Base-by-base conservation (phyloP, 177 flowering plant species). In the Tripterygium wilfordii region DNA sequence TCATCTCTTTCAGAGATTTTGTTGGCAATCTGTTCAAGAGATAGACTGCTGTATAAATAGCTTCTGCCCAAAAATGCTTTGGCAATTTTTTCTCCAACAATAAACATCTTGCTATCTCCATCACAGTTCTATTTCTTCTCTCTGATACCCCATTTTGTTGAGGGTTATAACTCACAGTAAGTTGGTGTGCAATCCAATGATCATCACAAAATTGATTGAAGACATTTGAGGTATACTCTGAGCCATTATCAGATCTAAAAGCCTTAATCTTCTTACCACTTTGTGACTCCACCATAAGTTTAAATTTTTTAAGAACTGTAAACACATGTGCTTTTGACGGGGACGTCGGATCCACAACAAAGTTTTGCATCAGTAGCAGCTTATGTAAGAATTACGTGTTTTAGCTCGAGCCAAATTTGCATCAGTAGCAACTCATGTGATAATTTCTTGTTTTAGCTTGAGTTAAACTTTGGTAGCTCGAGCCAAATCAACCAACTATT, bases 131-230 rank as follows among this genome's bases (percentile, higher is more conserved):
- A 31, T 46, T 46, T 10, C n/a, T 30, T 19, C 36, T 19, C n/a
- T 46, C 38, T 18, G 4, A 17, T 17, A 46, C 26, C 3, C 26
- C n/a, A n/a, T 13, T 43, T 26, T 43, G 30, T 25, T 43, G 7
- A 12, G 47, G 47, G 3, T 30, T 43, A 18, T 46, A 39, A 16
- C 5, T 42, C 5, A 40, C 28, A 9, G 21, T 52, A 2, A 52
- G 8, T 33, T 52, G 38, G 18, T 42, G 45, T 13, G 1, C 20
- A 4, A 52, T 52, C 22, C 40, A 39, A 26, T 22, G 50, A 24
- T 44, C 25, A 35, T 44, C 50, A 54, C 50, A 52, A 31, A 52
- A 41, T 15, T 21, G 20, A 23, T 42, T 24, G 9, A 52, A 52
- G 9, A 9, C 8, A 1, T 22, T 22, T 30, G 14, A 13, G 8